These are phyloP conservation scores for Protostelium mycophagum DNA, from an alignment of 78 protist genomes.

Conservation along the genomic window DNA sequence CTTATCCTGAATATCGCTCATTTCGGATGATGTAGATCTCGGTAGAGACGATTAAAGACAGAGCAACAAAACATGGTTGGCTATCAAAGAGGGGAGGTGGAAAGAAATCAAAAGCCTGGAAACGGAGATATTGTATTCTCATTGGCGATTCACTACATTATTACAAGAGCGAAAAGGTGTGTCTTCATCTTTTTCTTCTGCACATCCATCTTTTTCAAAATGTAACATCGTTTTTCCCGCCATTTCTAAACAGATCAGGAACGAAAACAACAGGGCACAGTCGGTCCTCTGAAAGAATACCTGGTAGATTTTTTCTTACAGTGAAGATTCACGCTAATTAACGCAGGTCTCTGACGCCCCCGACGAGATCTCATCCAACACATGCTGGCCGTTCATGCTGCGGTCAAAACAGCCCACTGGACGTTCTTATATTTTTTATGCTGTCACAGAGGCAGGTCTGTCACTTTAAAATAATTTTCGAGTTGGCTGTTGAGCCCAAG, in stretches of 20 bases:
- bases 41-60: neutral
- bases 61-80: neutral
- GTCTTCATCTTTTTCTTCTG: neutral
- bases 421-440: neutral
- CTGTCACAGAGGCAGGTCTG: neutral
- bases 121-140: neutral
- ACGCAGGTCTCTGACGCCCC: neutral
- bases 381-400: neutral
- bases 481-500: no score
- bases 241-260: no score
- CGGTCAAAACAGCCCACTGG: neutral
- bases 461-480: no score
- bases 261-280: neutral
- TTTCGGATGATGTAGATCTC: no score
- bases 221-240: no score
- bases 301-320: neutral
- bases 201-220: neutral
- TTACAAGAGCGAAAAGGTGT: neutral
- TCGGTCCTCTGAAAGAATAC: neutral
- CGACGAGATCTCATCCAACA: neutral
- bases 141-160: neutral
- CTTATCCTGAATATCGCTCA: no score
- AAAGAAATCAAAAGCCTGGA: neutral
- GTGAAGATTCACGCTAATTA: neutral
- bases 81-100: neutral